Conservation (phyloP, 1,284 basidiomycete genomes). For the Leccinum griseonigrum region DNA sequence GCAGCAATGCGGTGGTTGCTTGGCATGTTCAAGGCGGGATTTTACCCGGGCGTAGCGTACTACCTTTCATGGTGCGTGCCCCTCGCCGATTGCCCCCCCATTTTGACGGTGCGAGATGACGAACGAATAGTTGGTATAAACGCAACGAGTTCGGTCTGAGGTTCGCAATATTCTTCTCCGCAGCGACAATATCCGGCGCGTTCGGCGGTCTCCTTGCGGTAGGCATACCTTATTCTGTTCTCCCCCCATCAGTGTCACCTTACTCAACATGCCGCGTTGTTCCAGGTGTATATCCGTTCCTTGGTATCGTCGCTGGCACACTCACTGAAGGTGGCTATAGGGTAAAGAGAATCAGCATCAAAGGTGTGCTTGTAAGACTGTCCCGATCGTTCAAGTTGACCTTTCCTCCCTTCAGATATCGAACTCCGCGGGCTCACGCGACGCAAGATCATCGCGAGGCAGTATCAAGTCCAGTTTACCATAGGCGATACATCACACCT, state of each 20-base stretch:
- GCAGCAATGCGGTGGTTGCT: conserved; percentile 64
- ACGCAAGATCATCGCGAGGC: too few species aligned
- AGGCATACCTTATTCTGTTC: conserved; percentile 19
- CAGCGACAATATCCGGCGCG: conserved; percentile 70
- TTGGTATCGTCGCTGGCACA: too few species aligned
- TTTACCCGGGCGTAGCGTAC: conserved; percentile 63
- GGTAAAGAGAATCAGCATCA: too few species aligned
- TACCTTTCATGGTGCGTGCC: conserved; percentile 61
- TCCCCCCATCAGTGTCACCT: neutral
- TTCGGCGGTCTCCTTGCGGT: conserved; percentile 70
- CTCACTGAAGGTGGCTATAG: too few species aligned
- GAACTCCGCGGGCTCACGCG: too few species aligned
- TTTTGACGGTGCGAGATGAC: neutral
- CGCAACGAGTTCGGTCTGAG: conserved; percentile 67
- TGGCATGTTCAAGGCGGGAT: conserved; percentile 67
- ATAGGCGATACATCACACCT: too few species aligned
- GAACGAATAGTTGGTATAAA: conserved; percentile 53
- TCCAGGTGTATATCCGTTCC: conserved; percentile 38
- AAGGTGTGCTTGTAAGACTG: too few species aligned
- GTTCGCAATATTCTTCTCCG: conserved; percentile 72
- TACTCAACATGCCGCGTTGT: neutral
- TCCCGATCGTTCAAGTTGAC: too few species aligned
- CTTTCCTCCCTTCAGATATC: too few species aligned
- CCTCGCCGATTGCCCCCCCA: neutral
- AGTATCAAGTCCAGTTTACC: too few species aligned